A percentile compares a stretch with the other conserved stretches of the same genome.
These are phyloP conservation scores for Inga oerstediana DNA, from an alignment of 306 rosid species.

Conservation along the genomic window DNA sequence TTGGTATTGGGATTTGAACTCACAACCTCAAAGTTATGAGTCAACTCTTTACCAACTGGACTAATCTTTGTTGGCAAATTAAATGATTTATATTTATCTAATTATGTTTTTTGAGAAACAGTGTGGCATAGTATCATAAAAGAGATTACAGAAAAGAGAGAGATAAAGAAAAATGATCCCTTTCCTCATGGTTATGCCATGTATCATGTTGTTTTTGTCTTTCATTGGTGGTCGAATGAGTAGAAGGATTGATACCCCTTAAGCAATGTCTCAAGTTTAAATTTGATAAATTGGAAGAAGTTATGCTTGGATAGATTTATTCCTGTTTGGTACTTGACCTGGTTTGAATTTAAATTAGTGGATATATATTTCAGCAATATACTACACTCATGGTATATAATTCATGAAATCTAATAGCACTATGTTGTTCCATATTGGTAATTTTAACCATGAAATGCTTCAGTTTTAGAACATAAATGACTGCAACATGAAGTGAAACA, in stretches of 20 bases:
- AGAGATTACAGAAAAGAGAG: neutral
- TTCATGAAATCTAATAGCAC: neutral
- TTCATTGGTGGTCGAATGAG: neutral
- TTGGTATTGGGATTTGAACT: too few relatives aligned
- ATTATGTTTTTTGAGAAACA: neutral
- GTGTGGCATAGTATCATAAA: neutral
- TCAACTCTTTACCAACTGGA: too few relatives aligned
- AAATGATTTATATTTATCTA: too few relatives aligned
- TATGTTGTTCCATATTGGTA: neutral
- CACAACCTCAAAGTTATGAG: too few relatives aligned
- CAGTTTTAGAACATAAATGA: neutral
- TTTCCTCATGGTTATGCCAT: neutral
- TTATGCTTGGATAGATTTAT: too few relatives aligned
- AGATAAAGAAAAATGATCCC: neutral
- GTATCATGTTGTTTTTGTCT: neutral
- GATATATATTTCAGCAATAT: neutral
- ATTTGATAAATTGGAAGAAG: too few relatives aligned
- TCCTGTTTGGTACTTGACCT: too few relatives aligned
- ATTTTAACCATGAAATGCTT: neutral
- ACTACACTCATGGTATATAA: neutral
- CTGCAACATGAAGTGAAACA: conserved; percentile 10
- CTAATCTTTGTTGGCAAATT: too few relatives aligned
- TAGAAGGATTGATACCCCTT: too few relatives aligned
- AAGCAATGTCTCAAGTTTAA: too few relatives aligned
- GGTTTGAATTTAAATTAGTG: too few relatives aligned